Percentiles rank a stretch among this genome's conserved stretches.
phyloP scores from a whole-genome alignment of 306 rosid genomes.

The Albizia julibrissin region DNA sequence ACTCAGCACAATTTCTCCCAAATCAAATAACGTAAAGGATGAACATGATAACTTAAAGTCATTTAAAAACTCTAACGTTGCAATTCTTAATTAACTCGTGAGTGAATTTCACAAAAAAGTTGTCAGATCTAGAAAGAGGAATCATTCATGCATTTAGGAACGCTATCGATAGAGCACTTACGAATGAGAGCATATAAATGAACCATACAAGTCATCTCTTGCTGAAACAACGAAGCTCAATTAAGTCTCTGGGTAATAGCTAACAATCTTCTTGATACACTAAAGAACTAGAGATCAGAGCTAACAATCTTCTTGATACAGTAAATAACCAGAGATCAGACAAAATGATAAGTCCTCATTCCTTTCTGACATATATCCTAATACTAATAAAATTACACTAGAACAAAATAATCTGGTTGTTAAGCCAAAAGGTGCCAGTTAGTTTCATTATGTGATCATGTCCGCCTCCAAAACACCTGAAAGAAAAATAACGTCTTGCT shows the following conservation, averaged over 20 bases:
- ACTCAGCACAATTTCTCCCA: background rate
- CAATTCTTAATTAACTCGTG: background rate
- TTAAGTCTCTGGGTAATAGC: background rate
- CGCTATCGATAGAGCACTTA: background rate
- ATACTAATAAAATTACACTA: conserved; percentile 28
- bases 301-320: background rate
- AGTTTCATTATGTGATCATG: conserved; percentile 47
- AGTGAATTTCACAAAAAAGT: background rate
- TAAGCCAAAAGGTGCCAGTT: conserved; percentile 36
- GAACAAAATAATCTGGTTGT: conserved; percentile 50
- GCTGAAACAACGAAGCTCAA: background rate
- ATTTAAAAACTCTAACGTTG: background rate
- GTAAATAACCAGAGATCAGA: background rate
- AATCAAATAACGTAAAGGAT: background rate
- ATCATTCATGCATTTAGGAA: background rate
- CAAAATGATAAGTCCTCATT: conserved; percentile 27
- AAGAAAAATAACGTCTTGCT: background rate
- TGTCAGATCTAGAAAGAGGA: background rate
- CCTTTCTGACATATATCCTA: conserved; percentile 36
- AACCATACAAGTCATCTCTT: background rate
- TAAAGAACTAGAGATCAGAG: background rate
- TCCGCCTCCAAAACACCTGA: conserved; percentile 52
- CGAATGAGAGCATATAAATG: background rate
- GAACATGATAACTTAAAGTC: background rate
- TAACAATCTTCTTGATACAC: background rate